Evolutionary conservation across 345 rosid species (phyloP).

Genomic region (Boechera divaricarpa): DNA sequence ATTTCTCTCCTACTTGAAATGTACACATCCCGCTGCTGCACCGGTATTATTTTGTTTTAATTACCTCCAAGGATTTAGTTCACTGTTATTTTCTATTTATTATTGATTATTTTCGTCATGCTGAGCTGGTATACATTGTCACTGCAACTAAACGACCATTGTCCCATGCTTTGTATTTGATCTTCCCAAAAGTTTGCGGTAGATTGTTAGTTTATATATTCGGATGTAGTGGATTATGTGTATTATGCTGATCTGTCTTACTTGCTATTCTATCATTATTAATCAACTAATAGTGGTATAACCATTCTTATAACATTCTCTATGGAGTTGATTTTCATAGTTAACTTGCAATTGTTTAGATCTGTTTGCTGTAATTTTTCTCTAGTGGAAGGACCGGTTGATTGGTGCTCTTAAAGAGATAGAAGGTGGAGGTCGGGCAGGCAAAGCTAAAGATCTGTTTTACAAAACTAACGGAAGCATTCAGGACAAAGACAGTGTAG

Average conservation of each 20-base stretch:
- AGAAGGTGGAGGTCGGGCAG: constrained; percentile 62
- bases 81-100: neutral
- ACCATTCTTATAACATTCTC: constrained; percentile 19
- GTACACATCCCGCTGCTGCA: constrained; percentile 91
- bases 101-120: constrained; percentile 3
- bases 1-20: constrained; percentile 73
- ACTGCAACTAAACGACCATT: constrained; percentile 25
- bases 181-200: constrained; percentile 14
- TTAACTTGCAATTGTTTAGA: constrained; percentile 13
- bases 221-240: constrained; percentile 12
- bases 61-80: constrained; percentile 23
- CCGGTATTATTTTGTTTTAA: constrained; percentile 67
- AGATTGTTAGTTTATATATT: constrained; percentile 22
- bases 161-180: constrained; percentile 24
- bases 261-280: constrained; percentile 20
- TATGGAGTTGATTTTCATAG: constrained; percentile 8
- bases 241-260: constrained; percentile 16
- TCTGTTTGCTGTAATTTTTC: constrained; percentile 38
- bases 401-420: constrained; percentile 72
- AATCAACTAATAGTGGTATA: constrained; percentile 23
- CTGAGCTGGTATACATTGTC: constrained; percentile 14
- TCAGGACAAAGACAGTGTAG: constrained; percentile 55
- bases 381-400: constrained; percentile 93
- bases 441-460: constrained; percentile 53
- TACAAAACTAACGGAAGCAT: constrained; percentile 57